These are phyloP conservation scores for Secale cereale DNA, from an alignment of 176 grass and related monocot species.

Conservation along the genomic window DNA sequence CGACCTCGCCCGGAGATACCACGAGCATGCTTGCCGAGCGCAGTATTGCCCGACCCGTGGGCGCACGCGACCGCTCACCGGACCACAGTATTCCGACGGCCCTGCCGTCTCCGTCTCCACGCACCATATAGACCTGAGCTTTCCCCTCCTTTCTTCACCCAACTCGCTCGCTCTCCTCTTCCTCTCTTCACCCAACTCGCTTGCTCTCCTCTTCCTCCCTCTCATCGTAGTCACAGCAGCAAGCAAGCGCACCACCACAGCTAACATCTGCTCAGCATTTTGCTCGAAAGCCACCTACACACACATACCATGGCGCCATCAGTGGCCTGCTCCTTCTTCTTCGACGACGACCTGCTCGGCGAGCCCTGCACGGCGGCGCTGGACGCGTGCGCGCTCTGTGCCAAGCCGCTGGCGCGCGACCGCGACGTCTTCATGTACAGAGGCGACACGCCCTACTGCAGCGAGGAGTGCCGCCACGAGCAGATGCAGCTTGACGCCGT, in stretches of 20 bases:
- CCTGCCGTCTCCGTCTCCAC: background rate
- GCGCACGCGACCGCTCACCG: background rate
- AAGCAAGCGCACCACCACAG: background rate
- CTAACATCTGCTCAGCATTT: background rate
- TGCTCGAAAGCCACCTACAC: background rate
- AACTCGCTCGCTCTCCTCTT: background rate
- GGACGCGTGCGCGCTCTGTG: constrained; percentile 64
- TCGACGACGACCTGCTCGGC: constrained; percentile 27
- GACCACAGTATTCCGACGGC: background rate
- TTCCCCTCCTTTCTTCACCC: background rate
- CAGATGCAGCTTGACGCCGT: constrained; percentile 64
- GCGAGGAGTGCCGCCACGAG: constrained; percentile 64
- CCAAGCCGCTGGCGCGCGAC: constrained; percentile 40
- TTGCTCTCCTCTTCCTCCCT: background rate
- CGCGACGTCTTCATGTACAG: constrained; percentile 81
- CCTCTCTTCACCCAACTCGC: background rate
- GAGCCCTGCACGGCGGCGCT: constrained; percentile 10
- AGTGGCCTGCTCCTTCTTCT: constrained; percentile 35
- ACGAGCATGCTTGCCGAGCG: too few relatives aligned
- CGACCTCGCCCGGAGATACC: background rate
- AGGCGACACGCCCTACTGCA: constrained; percentile 79
- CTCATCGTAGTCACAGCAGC: too few relatives aligned
- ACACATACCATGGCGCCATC: constrained; percentile 2
- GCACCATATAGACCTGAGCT: background rate
- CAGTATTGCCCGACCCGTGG: background rate